Percentiles rank a stretch among this genome's conserved stretches.
Conservation (phyloP, 306 rosid genomes). For the Cucumis sativus region DNA sequence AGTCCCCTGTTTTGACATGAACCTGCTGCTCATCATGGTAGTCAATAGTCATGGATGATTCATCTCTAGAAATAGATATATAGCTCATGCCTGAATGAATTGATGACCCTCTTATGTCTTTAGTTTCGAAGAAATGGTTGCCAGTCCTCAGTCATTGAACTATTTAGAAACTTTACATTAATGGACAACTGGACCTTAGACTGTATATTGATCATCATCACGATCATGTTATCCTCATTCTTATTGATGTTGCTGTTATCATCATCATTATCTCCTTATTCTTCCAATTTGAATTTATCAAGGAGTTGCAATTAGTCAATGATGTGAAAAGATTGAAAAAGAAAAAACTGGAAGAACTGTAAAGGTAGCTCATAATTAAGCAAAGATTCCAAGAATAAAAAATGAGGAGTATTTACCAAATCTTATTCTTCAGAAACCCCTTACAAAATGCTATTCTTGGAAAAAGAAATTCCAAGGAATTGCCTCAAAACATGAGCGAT, state of each 20-base stretch:
- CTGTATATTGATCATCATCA: not conserved
- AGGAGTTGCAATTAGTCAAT: not conserved
- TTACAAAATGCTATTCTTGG: not conserved
- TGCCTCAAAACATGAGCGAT: not conserved
- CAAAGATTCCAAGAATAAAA: not conserved
- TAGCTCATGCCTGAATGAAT: not conserved
- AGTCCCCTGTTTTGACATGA: not conserved
- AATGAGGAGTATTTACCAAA: not conserved
- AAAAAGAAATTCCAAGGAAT: not conserved
- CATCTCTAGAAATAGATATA: not conserved
- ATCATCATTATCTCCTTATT: not conserved
- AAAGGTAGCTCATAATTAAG: not conserved
- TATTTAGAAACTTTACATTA: not conserved
- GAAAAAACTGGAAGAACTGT: not conserved
- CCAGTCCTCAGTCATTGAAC: not conserved
- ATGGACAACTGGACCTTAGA: not conserved
- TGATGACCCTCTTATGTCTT: not conserved
- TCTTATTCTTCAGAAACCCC: not conserved
- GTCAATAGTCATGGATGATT: not conserved
- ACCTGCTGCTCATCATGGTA: not conserved
- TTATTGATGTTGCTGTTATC: not conserved
- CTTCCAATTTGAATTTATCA: not conserved
- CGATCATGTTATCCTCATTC: not conserved
- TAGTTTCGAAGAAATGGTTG: not conserved
- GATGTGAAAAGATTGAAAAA: not conserved